Conservation (phyloP, 1,284 basidiomycete species). For the Cutaneotrichosporon curvatum region DNA sequence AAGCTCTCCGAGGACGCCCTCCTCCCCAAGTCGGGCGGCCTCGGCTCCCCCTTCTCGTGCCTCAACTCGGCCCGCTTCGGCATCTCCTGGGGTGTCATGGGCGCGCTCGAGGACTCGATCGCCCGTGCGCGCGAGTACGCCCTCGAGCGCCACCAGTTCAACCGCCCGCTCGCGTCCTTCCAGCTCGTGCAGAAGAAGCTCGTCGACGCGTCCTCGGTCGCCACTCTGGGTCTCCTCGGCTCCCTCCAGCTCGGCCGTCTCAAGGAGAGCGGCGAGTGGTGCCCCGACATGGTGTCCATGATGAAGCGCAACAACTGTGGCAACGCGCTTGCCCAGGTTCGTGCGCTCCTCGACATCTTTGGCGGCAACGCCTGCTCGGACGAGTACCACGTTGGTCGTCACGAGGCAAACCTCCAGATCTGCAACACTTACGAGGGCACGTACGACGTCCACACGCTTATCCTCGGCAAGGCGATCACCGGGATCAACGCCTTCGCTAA, state of each 20-base stretch:
- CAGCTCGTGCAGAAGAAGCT: constrained; percentile 96
- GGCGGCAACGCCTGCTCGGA: constrained; percentile 86
- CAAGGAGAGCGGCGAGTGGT: constrained; percentile 71
- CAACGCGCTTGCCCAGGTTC: constrained; percentile 74
- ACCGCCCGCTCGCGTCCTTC: constrained; percentile 83
- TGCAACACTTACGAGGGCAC: constrained; percentile 85
- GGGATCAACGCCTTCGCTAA: constrained; percentile 50
- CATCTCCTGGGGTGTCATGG: constrained; percentile 91
- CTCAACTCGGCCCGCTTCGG: constrained; percentile 85
- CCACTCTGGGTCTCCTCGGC: constrained; percentile 71
- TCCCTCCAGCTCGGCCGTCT: constrained; percentile 74
- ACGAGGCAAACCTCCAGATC: constrained; percentile 84
- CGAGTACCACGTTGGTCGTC: constrained; percentile 81
- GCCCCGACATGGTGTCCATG: constrained; percentile 89
- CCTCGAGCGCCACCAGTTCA: constrained; percentile 82
- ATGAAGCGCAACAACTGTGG: constrained; percentile 96
- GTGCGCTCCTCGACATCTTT: constrained; percentile 75
- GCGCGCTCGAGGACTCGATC: constrained; percentile 88
- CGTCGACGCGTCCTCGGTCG: constrained; percentile 82
- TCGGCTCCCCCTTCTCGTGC: constrained; percentile 81
- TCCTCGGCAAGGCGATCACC: constrained; percentile 85
- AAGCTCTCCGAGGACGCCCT: constrained; percentile 62
- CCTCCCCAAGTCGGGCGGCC: constrained; percentile 65
- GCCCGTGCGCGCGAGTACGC: constrained; percentile 72
- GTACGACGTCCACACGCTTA: constrained; percentile 73